Percentiles rank a stretch among this genome's conserved stretches.
phyloP scores from a whole-genome alignment of 225 moss, liverwort and hornwort genomes.

The Marchantia polymorpha region DNA sequence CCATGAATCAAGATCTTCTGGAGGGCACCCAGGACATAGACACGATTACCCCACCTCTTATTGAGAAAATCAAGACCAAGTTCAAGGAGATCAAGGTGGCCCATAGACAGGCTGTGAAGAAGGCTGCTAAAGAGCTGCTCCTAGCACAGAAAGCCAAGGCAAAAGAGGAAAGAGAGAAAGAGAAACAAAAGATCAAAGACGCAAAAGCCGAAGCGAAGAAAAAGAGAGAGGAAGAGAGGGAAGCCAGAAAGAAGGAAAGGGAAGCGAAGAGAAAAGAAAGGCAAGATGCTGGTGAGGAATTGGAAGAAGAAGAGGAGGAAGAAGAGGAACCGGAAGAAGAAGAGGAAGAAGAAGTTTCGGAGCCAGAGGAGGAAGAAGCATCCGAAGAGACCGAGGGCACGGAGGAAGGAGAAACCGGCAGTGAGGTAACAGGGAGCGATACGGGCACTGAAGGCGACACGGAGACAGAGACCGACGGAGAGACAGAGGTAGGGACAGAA shows the following conservation, averaged over 20 bases:
- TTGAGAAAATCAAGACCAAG: conserved; percentile 52
- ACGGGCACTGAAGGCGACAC: conserved; percentile 26
- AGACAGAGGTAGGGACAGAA: not conserved
- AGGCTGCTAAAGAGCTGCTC: conserved; percentile 36
- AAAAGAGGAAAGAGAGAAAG: conserved; percentile 25
- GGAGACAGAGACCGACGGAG: conserved; percentile 15
- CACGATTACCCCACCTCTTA: conserved; percentile 43
- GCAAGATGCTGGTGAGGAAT: conserved; percentile 35
- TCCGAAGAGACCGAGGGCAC: conserved; percentile 32
- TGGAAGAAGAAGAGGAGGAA: conserved; percentile 31
- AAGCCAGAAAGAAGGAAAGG: conserved; percentile 36
- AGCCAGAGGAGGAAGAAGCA: conserved; percentile 15
- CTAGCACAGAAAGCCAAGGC: conserved; percentile 43
- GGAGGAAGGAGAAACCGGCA: conserved; percentile 31
- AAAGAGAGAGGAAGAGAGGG: conserved; percentile 48
- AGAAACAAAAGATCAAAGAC: conserved; percentile 40
- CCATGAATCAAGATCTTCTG: conserved; percentile 58
- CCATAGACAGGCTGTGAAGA: conserved; percentile 44
- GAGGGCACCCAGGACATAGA: conserved; percentile 37
- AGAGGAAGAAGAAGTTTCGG: not conserved
- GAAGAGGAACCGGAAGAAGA: not conserved
- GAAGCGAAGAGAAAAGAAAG: conserved; percentile 43
- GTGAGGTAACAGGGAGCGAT: not conserved
- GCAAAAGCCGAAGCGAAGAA: conserved; percentile 43
- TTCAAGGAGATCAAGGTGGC: conserved; percentile 47